Evolutionary conservation across 768 basidiomycete species (phyloP).

Genomic region (Lentinula sp.): DNA sequence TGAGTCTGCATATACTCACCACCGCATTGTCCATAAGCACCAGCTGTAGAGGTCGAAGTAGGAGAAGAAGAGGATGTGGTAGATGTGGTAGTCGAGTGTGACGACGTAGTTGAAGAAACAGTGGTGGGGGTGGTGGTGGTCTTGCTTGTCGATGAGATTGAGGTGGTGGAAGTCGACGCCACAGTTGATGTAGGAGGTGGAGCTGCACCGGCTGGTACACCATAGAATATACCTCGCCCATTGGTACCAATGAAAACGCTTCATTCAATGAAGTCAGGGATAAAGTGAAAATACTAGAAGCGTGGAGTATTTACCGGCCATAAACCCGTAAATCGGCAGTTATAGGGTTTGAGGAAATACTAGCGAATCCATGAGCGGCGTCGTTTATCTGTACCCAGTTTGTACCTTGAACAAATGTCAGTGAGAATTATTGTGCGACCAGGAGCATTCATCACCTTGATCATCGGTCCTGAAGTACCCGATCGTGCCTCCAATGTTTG

Average conservation of each 20-base stretch:
- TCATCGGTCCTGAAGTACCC: conserved; percentile 36
- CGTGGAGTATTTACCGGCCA: conserved; percentile 21
- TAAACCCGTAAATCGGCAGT: conserved; percentile 30
- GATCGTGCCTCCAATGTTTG: conserved; percentile 23
- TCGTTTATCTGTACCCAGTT: conserved; percentile 37
- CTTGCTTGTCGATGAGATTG: background rate
- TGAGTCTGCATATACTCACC: conserved; percentile 3
- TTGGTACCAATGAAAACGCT: conserved; percentile 34
- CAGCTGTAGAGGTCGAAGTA: background rate
- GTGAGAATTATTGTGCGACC: too few relatives aligned
- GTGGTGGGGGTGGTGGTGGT: background rate
- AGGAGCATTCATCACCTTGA: conserved; percentile 9
- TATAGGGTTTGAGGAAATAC: conserved; percentile 23
- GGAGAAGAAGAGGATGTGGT: conserved; percentile 2
- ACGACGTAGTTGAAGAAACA: conserved; percentile 5
- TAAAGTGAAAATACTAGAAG: background rate
- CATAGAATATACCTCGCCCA: conserved; percentile 29
- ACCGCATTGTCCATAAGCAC: conserved; percentile 20
- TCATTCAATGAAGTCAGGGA: conserved; percentile 3
- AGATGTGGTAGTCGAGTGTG: conserved; percentile 4
- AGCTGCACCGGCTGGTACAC: conserved; percentile 7
- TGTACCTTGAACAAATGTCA: conserved; percentile 9
- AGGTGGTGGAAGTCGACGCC: background rate
- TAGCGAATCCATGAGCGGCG: conserved; percentile 32
- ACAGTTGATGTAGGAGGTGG: conserved; percentile 8